Conservation (phyloP, 2,329 filamentous ascomycete genomes). For the Aureobasidium sp. region DNA sequence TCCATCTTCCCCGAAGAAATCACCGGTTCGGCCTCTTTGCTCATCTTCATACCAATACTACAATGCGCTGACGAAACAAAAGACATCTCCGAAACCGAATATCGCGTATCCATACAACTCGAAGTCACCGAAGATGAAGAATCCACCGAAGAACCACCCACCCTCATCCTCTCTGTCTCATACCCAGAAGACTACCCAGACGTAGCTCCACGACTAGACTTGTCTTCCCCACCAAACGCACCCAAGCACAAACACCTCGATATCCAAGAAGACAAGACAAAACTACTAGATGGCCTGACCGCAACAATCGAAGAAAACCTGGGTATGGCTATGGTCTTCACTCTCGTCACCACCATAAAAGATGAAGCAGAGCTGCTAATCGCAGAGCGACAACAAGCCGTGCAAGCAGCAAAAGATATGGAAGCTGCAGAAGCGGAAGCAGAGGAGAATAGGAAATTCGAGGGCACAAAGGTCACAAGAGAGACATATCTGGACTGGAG, state of each 20-base stretch:
- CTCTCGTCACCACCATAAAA: slow-evolving; percentile 77
- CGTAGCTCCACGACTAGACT: slow-evolving; percentile 71
- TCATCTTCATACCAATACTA: too few species aligned
- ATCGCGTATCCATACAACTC: slow-evolving; percentile 75
- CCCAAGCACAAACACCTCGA: slow-evolving; percentile 65
- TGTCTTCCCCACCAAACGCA: slow-evolving; percentile 64
- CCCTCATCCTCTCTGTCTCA: slow-evolving; percentile 70
- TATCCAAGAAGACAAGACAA: slow-evolving; percentile 70
- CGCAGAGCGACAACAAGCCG: slow-evolving; percentile 59
- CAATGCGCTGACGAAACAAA: slow-evolving; percentile 11
- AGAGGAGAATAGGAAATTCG: slow-evolving; percentile 94
- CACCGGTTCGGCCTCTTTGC: too few species aligned
- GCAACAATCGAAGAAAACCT: slow-evolving; percentile 83
- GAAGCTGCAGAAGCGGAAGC: slow-evolving; percentile 60
- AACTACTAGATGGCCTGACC: slow-evolving; percentile 62
- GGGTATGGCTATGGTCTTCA: slow-evolving; percentile 97
- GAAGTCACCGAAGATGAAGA: slow-evolving; percentile 61
- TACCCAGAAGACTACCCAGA: slow-evolving; percentile 92
- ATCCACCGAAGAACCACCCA: slow-evolving; percentile 47
- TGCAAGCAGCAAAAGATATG: slow-evolving; percentile 44
- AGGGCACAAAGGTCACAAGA: slow-evolving; percentile 78
- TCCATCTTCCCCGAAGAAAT: slow-evolving; percentile 99
- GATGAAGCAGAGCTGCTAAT: slow-evolving; percentile 85
- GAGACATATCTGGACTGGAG: slow-evolving; percentile 83
- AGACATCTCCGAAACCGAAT: slow-evolving; percentile 84